Base-by-base conservation (phyloP, 2,329 filamentous ascomycete genomes). In the Pseudogymnoascus sp. region DNA sequence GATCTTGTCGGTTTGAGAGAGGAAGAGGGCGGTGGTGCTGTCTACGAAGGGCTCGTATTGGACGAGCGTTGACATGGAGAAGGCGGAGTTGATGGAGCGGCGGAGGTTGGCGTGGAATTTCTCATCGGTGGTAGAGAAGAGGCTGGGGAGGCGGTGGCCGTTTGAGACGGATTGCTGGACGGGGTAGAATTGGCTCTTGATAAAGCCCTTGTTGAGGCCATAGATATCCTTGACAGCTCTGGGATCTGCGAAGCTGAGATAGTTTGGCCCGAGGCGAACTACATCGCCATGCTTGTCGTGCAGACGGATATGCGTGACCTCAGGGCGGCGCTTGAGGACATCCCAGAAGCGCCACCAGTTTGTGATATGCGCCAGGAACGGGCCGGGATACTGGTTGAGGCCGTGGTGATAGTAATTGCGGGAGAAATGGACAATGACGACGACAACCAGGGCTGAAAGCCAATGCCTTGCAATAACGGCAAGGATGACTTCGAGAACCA, bases 1-100 rank as follows among this genome's bases (percentile, higher is more conserved):
- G 2, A 86, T 69, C 1, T 76, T 74, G 64, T 82, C 77, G 0
- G 84, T 87, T 70, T 84, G 82, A 32, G 79, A 73, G 5, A 93
- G 79, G 71, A 91, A 93, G 2, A 89, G 75, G 64, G 83, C 82
- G 0, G 87, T 86, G 1, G 87, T 90, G 65, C 85, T 87, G 70
- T 90, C 88, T 39, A 94, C 89, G 35, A 90, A 86, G 0, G 89
- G 88, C 69, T 94, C 90, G 68, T 91, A 91, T 68, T 89, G 84
- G 20, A 91, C 84, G 2, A 93, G 76, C 0, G 87, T 82, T 8
- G 83, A 87, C 89, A 92, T 91, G 63, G 87, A 81, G 69, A 91
- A 93, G 4, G 87, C 88, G 63, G 80, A 82, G 73, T 89, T 91
- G 61, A 94, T 87, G 65, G 85, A 88, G 63, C 89, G 81, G 70